phyloP scores from a whole-genome alignment of 2,329 filamentous ascomycete genomes.

The Metarhizium anisopliae region DNA sequence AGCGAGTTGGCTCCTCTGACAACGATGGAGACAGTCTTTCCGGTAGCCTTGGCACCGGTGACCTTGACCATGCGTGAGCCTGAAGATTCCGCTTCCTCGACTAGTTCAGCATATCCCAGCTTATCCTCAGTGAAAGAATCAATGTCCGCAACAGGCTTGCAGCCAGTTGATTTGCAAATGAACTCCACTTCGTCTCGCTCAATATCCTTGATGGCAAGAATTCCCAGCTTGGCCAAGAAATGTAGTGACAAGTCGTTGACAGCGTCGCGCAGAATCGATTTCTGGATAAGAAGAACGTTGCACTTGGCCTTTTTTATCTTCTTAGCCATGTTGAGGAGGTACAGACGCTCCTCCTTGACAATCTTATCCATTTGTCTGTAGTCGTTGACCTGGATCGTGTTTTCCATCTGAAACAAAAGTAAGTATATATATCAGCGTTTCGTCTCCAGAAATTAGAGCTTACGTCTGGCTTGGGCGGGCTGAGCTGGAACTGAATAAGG shows the following conservation, averaged over 20 bases:
- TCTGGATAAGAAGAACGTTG: slow-evolving; percentile 96
- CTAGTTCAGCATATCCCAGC: slow-evolving; percentile 83
- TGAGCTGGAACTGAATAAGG: slow-evolving; percentile 97
- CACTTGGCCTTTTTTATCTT: slow-evolving; percentile 99
- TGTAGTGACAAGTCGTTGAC: slow-evolving; percentile 97
- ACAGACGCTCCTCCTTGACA: slow-evolving; percentile 95
- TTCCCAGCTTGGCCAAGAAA: slow-evolving; percentile 95
- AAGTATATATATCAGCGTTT: slow-evolving; percentile 8
- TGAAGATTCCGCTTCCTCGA: slow-evolving; percentile 82
- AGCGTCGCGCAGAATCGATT: slow-evolving; percentile 93
- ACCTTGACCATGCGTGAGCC: slow-evolving; percentile 93
- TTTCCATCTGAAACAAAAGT: slow-evolving; percentile 68
- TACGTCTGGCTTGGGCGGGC: slow-evolving; percentile 93
- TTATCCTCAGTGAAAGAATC: slow-evolving; percentile 99
- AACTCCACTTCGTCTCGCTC: slow-evolving; percentile 99
- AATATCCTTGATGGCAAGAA: slow-evolving; percentile 93
- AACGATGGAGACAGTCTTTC: slow-evolving; percentile 89
- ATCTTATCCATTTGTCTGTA: slow-evolving; percentile 99
- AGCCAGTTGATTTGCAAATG: slow-evolving; percentile 97
- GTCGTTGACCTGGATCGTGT: slow-evolving; percentile 98
- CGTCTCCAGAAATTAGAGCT: slow-evolving; percentile 20
- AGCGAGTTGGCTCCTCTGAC: slow-evolving; percentile 89
- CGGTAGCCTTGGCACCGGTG: slow-evolving; percentile 74
- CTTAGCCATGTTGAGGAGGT: slow-evolving; percentile 97
- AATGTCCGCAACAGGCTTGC: slow-evolving; percentile 97